Conservation (phyloP, 495 filamentous ascomycete species). For the Thermothielavioides terrestris region DNA sequence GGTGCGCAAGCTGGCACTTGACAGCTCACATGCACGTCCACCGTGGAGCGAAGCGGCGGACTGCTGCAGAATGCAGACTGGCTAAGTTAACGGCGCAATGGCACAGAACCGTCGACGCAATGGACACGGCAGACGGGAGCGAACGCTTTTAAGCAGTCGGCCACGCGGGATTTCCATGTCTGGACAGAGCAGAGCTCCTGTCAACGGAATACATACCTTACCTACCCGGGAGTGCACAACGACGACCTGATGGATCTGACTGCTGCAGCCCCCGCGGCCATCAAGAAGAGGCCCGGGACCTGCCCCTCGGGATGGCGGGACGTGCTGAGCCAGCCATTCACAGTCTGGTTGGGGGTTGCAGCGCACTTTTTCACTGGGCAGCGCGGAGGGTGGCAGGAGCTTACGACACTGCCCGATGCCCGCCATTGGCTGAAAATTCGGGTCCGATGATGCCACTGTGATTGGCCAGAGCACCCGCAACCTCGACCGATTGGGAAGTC, state of each 20-base stretch:
- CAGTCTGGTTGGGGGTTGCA: neutral
- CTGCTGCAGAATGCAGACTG: too few species aligned
- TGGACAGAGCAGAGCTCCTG: neutral
- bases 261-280: neutral
- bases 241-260: neutral
- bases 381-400: neutral
- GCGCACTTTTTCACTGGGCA: neutral
- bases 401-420: slow-evolving; percentile 3
- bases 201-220: too few species aligned
- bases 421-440: slow-evolving; percentile 13
- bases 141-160: neutral
- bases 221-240: too few species aligned
- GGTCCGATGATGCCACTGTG: neutral
- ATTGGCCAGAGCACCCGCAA: slow-evolving; percentile 7
- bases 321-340: slow-evolving; percentile 1
- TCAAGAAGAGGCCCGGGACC: neutral
- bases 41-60: too few species aligned
- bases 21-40: slow-evolving; percentile 15
- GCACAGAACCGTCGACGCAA: too few species aligned
- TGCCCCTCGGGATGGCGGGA: too few species aligned
- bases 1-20: neutral
- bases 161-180: slow-evolving; percentile 1
- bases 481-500: slow-evolving; percentile 20
- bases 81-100: too few species aligned
- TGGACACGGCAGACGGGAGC: neutral